Percentiles rank a stretch among this genome's conserved stretches.
phyloP scores from a whole-genome alignment of 2,329 filamentous ascomycete genomes.

The Scopulariopsis brevicaulis region DNA sequence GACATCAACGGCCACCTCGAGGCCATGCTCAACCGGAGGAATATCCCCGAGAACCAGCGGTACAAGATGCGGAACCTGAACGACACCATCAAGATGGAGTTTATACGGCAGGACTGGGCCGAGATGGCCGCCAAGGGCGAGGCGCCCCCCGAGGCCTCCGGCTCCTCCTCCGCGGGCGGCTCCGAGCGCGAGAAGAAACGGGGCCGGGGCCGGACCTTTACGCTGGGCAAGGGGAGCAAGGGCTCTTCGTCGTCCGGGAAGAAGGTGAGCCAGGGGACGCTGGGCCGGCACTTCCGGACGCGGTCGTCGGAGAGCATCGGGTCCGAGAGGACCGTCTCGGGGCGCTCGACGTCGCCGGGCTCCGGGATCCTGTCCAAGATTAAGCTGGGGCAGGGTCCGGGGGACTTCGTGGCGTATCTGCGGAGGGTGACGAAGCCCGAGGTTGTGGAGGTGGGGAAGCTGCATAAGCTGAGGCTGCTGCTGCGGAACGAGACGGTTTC shows the following conservation, averaged over 20 bases:
- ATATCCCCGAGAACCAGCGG: constrained; percentile 87
- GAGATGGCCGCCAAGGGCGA: constrained; percentile 39
- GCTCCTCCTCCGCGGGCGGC: constrained; percentile 18
- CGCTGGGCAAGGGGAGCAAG: constrained; percentile 52
- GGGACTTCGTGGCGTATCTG: constrained; percentile 80
- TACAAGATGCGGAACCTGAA: constrained; percentile 90
- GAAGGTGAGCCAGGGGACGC: constrained; percentile 51
- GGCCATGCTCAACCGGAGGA: constrained; percentile 67
- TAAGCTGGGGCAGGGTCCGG: constrained; percentile 62
- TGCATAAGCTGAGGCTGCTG: constrained; percentile 84
- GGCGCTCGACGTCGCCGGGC: constrained; percentile 29
- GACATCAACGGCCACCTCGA: constrained; percentile 48
- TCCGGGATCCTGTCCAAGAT: constrained; percentile 54
- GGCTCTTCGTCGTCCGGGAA: constrained; percentile 72
- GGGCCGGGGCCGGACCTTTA: constrained; percentile 67
- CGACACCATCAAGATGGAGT: constrained; percentile 86
- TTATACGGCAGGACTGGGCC: constrained; percentile 80
- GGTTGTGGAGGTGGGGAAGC: constrained; percentile 79
- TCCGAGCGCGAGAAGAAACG: constrained; percentile 35
- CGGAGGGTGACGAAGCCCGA: constrained; percentile 72
- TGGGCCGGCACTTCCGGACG: constrained; percentile 54
- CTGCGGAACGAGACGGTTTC: constrained; percentile 89
- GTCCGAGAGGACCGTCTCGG: constrained; percentile 35
- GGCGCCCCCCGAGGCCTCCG: constrained; percentile 10
- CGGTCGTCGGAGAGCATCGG: constrained; percentile 63